These are phyloP conservation scores for Neurospora sp. DNA, from an alignment of 495 filamentous ascomycete species.

Conservation along the genomic window DNA sequence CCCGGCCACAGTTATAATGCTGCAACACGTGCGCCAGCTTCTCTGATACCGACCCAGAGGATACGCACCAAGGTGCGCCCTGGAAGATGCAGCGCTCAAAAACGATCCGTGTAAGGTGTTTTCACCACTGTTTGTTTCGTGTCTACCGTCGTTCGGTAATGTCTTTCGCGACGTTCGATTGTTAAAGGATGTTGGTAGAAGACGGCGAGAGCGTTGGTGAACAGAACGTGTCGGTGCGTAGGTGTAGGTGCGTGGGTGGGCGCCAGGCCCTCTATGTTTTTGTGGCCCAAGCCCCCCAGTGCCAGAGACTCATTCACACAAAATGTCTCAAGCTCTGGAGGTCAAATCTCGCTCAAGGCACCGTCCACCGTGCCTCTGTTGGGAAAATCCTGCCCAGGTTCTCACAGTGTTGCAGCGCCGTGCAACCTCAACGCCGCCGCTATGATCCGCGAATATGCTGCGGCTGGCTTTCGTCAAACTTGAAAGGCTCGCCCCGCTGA, in stretches of 20 bases:
- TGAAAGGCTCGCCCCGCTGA: neutral
- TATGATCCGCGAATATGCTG: slow-evolving; percentile 12
- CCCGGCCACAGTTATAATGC: neutral
- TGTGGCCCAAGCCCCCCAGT: slow-evolving; percentile 2
- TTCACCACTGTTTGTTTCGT: neutral
- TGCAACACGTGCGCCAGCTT: neutral
- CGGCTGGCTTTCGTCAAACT: slow-evolving; percentile 3
- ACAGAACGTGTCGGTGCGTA: neutral
- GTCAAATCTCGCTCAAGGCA: slow-evolving; percentile 7
- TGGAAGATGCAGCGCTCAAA: neutral
- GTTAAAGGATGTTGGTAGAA: neutral
- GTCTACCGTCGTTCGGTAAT: neutral
- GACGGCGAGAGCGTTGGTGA: neutral
- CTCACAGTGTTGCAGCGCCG: slow-evolving; percentile 23
- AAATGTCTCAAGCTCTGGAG: slow-evolving; percentile 13
- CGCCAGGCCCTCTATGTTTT: neutral
- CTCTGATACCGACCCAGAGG: neutral
- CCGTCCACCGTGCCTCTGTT: slow-evolving; percentile 1
- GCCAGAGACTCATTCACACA: slow-evolving; percentile 1
- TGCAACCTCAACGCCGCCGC: slow-evolving; percentile 24
- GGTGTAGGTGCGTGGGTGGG: neutral
- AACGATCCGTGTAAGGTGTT: neutral
- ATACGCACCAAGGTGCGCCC: neutral
- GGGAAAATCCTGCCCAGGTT: slow-evolving; percentile 11
- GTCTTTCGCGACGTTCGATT: neutral